These are phyloP conservation scores for Fusarium musae DNA, from an alignment of 2,329 filamentous ascomycete genomes.

Conservation along the genomic window DNA sequence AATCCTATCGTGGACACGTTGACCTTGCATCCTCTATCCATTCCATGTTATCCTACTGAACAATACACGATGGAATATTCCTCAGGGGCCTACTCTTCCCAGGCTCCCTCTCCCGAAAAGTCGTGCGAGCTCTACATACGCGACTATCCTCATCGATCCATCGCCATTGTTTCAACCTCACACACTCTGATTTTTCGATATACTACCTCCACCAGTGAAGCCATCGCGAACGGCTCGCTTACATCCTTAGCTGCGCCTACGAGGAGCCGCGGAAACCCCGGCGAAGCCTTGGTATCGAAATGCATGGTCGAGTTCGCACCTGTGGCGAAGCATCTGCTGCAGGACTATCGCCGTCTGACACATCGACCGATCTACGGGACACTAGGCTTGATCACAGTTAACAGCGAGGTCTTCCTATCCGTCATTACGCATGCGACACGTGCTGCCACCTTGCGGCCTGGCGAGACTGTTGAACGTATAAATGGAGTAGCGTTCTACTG, in stretches of 20 bases:
- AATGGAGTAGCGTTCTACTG: conserved; percentile 92
- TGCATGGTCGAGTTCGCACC: conserved; percentile 91
- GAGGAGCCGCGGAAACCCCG: conserved; percentile 55
- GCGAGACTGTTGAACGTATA: conserved; percentile 91
- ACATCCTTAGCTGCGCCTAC: conserved; percentile 62
- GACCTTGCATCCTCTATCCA: conserved; percentile 15
- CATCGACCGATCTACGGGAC: conserved; percentile 84
- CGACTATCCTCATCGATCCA: conserved; percentile 86
- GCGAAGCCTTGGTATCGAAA: conserved; percentile 62
- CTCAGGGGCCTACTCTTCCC: conserved; percentile 57
- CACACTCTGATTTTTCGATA: conserved; percentile 89
- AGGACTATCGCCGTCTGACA: conserved; percentile 80
- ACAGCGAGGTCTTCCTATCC: conserved; percentile 88
- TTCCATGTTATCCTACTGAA: conserved; percentile 15
- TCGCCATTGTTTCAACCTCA: conserved; percentile 82
- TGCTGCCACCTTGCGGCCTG: conserved; percentile 84
- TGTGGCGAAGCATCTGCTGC: conserved; percentile 71
- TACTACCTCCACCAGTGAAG: conserved; percentile 72
- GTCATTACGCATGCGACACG: conserved; percentile 83
- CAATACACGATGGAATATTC: conserved; percentile 60
- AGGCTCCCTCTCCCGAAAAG: conserved; percentile 64
- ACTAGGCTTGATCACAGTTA: conserved; percentile 85
- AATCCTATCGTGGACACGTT: conserved; percentile 15
- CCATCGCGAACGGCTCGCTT: conserved; percentile 67
- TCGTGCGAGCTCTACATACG: conserved; percentile 84